Evolutionary conservation across 2,329 filamentous ascomycete genomes (phyloP).

Genomic region (Coniella lustricola): DNA sequence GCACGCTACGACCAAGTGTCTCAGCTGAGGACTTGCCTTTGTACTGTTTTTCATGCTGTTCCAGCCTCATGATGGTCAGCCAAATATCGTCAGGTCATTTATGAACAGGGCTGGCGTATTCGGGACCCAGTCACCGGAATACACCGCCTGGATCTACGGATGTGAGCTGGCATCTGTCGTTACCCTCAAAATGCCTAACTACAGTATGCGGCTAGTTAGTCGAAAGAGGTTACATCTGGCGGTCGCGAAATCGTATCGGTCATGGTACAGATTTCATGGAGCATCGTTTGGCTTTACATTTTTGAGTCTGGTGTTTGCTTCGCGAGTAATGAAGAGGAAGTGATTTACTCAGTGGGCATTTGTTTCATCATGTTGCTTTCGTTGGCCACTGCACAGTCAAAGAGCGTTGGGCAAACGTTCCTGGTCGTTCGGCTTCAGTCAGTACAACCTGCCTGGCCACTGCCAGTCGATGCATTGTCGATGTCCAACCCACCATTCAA

Average conservation of each 20-base stretch:
- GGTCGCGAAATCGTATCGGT: slow-evolving; percentile 1
- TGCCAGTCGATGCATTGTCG: no score
- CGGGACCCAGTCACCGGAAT: not conserved
- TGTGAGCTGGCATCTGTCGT: not conserved
- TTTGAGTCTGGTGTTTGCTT: no score
- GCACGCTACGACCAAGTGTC: not conserved
- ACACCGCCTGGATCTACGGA: no score
- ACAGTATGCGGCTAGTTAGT: not conserved
- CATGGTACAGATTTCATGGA: not conserved
- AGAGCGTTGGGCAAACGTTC: no score
- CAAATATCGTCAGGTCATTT: not conserved
- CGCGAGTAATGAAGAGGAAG: no score
- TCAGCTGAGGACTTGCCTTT: not conserved
- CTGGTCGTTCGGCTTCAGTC: no score
- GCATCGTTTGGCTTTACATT: no score
- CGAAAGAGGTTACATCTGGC: not conserved
- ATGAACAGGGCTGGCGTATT: not conserved
- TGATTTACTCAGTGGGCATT: no score
- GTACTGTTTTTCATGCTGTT: not conserved
- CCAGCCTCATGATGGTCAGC: not conserved
- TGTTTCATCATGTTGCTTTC: no score
- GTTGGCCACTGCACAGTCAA: no score
- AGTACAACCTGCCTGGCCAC: no score
- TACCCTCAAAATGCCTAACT: not conserved
- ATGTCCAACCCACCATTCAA: no score